These are phyloP conservation scores for Aureobasidium sp. DNA, from an alignment of 2,329 filamentous ascomycete genomes.

Conservation along the genomic window DNA sequence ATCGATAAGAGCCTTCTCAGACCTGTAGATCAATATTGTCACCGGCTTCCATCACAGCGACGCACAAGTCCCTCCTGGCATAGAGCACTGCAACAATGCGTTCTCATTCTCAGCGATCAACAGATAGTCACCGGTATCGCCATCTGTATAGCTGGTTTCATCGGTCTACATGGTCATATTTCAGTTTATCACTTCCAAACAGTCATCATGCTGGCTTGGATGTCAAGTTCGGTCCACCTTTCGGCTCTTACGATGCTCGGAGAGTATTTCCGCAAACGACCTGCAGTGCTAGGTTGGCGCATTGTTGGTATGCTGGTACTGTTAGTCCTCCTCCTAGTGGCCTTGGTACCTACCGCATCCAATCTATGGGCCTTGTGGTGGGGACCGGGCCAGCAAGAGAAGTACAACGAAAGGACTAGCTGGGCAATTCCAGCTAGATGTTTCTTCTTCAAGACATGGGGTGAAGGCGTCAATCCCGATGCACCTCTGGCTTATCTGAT, in stretches of 20 bases:
- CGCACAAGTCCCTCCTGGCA: neutral
- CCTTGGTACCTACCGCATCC: conserved; percentile 18
- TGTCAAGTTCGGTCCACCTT: conserved; percentile 23
- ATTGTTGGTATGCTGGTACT: conserved; percentile 18
- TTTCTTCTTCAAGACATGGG: conserved; percentile 7
- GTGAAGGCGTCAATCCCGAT: conserved; percentile 18
- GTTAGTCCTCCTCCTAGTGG: conserved; percentile 19
- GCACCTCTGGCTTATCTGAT: conserved; percentile 17
- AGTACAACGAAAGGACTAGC: neutral
- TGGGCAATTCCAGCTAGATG: conserved; percentile 13
- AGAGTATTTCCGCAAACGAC: conserved; percentile 14
- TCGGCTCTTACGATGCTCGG: conserved; percentile 18
- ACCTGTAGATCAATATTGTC: neutral
- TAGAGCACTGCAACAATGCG: conserved; percentile 10
- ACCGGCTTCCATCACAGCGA: neutral
- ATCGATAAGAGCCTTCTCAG: neutral
- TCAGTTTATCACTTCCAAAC: conserved; percentile 23
- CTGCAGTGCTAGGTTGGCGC: conserved; percentile 17
- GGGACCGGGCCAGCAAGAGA: neutral
- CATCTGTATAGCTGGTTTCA: conserved; percentile 21
- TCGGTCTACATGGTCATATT: conserved; percentile 16
- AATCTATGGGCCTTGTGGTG: conserved; percentile 16
- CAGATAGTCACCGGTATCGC: conserved; percentile 24
- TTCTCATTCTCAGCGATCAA: conserved; percentile 22
- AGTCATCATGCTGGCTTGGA: conserved; percentile 24